These are phyloP conservation scores for Lasiodiplodia sp. DNA, from an alignment of 2,329 filamentous ascomycete species.

Conservation along the genomic window DNA sequence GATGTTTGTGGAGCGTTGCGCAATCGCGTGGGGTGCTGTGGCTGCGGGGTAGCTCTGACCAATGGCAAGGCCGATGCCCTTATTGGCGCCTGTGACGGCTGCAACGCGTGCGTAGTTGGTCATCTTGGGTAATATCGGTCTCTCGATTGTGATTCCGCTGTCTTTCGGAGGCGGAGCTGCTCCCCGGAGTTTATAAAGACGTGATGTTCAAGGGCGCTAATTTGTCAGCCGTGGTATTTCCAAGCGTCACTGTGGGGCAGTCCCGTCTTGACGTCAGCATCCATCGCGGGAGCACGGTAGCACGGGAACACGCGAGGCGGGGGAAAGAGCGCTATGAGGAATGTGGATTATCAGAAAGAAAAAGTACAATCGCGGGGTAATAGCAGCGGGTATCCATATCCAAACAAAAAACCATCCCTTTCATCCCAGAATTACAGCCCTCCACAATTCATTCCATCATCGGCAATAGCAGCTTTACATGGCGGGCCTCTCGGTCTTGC, in stretches of 20 bases:
- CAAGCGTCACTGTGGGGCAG: background rate
- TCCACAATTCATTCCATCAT: background rate
- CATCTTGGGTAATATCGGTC: background rate
- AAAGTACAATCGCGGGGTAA: too few relatives aligned
- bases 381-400: conserved; percentile 8
- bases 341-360: background rate
- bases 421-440: background rate
- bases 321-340: background rate
- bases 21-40: background rate
- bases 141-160: background rate
- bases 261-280: background rate
- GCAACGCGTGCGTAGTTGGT: conserved; percentile 53
- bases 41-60: conserved; percentile 38
- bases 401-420: background rate
- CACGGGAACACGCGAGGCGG: background rate
- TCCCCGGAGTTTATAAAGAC: background rate
- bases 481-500: conserved; percentile 28
- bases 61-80: conserved; percentile 59
- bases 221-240: background rate
- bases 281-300: background rate
- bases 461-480: background rate
- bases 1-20: background rate
- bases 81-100: conserved; percentile 64
- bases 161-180: background rate
- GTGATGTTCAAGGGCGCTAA: background rate